Evolutionary conservation across 169 alveolate genomes (phyloP).

Genomic region (Cryptosporidium canis): DNA sequence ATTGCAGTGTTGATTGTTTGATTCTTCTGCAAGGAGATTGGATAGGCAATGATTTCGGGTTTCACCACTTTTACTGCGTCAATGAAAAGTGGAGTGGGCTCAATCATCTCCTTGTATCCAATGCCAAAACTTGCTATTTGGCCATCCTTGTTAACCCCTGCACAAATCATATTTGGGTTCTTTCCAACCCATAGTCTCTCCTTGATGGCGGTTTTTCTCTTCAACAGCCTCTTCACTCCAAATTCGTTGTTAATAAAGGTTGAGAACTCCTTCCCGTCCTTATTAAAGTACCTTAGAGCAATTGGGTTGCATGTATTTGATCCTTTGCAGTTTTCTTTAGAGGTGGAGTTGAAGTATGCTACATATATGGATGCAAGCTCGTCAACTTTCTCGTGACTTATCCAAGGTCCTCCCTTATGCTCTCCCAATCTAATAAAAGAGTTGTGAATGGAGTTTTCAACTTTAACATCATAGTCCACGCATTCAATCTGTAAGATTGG

Average conservation of each 20-base stretch:
- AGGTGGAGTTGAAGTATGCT: slow-evolving; percentile 44
- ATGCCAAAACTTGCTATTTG: slow-evolving; percentile 49
- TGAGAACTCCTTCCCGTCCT: slow-evolving; percentile 44
- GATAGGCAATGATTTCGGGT: slow-evolving; percentile 60
- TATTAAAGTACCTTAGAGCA: slow-evolving; percentile 45
- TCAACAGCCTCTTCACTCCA: slow-evolving; percentile 33
- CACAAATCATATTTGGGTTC: slow-evolving; percentile 33
- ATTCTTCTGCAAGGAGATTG: slow-evolving; percentile 32
- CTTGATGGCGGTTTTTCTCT: slow-evolving; percentile 26
- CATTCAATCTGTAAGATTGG: slow-evolving; percentile 44
- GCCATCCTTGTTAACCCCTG: slow-evolving; percentile 51
- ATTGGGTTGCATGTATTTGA: slow-evolving; percentile 58
- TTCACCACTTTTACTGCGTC: slow-evolving; percentile 69
- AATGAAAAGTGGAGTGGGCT: slow-evolving; percentile 51
- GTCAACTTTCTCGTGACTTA: slow-evolving; percentile 33
- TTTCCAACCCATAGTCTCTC: slow-evolving; percentile 69
- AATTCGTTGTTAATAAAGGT: slow-evolving; percentile 45
- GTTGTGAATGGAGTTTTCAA: slow-evolving; percentile 32
- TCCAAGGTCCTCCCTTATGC: slow-evolving; percentile 50
- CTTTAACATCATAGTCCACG: slow-evolving; percentile 10
- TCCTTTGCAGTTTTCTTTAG: slow-evolving; percentile 33
- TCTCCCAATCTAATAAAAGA: slow-evolving; percentile 39
- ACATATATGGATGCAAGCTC: slow-evolving; percentile 21
- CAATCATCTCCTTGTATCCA: slow-evolving; percentile 48
- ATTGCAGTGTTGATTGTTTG: slow-evolving; percentile 69